Conservation (phyloP, 768 basidiomycete genomes). For the Trametes sanguinea region DNA sequence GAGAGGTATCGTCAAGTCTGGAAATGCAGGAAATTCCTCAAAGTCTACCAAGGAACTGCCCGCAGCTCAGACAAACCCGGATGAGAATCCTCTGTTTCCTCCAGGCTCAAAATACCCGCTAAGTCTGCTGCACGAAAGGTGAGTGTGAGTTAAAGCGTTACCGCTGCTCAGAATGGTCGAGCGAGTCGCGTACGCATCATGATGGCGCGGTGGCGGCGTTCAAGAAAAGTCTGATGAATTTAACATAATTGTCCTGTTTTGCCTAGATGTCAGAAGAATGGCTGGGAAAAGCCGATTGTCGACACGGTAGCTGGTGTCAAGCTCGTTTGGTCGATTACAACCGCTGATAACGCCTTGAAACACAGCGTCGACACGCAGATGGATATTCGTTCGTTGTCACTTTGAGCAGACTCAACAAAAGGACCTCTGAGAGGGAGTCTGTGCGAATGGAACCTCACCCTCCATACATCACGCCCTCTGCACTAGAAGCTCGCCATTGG, state of each 20-base stretch:
- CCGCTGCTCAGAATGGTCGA: no score
- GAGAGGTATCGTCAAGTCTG: constrained; percentile 82
- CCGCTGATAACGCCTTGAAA: background rate
- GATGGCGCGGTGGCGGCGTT: no score
- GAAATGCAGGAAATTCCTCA: constrained; percentile 86
- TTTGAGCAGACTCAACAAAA: constrained; percentile 69
- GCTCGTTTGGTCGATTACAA: no score
- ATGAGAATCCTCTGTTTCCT: constrained; percentile 72
- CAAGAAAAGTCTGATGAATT: no score
- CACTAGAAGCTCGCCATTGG: constrained; percentile 87
- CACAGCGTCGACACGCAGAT: constrained; percentile 47
- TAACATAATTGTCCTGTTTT: background rate
- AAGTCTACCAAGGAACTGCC: constrained; percentile 43
- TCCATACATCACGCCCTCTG: constrained; percentile 62
- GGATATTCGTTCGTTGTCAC: constrained; percentile 69
- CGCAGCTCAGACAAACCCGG: constrained; percentile 18
- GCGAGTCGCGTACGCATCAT: no score
- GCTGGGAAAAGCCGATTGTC: constrained; percentile 85
- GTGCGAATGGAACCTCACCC: constrained; percentile 77
- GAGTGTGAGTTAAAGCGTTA: background rate
- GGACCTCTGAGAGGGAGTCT: constrained; percentile 64
- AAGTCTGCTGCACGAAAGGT: constrained; percentile 80
- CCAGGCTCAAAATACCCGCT: constrained; percentile 84
- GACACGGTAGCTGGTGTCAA: constrained; percentile 53
- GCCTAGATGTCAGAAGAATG: constrained; percentile 79